Percentiles rank a stretch among this genome's conserved stretches.
Conservation (phyloP, 2,329 filamentous ascomycete species). For the Monilinia fructicola region DNA sequence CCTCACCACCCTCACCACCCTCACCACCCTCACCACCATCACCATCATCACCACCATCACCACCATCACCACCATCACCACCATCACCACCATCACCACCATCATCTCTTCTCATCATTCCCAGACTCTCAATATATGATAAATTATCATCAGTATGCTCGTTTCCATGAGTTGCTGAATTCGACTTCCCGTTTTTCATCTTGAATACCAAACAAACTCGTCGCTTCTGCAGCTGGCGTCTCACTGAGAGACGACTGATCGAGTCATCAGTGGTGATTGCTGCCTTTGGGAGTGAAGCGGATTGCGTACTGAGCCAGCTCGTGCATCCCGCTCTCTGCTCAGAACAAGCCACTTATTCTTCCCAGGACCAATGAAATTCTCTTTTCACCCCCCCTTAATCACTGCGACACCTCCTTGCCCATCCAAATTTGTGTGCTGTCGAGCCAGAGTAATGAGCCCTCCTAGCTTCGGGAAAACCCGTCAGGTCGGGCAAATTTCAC, state of each 20-base stretch:
- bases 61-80: not conserved
- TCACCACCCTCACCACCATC: not conserved
- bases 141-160: no score
- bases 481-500: no score
- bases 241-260: no score
- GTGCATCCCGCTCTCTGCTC: constrained; percentile 61
- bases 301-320: no score
- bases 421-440: constrained; percentile 55
- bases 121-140: constrained; percentile 45
- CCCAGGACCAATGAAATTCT: constrained; percentile 80
- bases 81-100: not conserved
- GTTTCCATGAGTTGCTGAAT: no score
- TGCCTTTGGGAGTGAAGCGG: no score
- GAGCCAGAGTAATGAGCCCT: constrained; percentile 47
- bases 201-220: no score
- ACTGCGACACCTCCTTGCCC: constrained; percentile 68
- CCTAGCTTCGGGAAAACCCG: no score
- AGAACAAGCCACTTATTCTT: constrained; percentile 90
- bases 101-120: constrained; percentile 55
- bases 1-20: no score
- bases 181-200: constrained; percentile 26
- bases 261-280: no score
- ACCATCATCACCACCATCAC: not conserved
- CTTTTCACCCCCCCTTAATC: constrained; percentile 79
- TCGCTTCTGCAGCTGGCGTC: no score